Base-by-base conservation (phyloP, 169 alveolate genomes). In the Plasmodium billcollinsi region DNA sequence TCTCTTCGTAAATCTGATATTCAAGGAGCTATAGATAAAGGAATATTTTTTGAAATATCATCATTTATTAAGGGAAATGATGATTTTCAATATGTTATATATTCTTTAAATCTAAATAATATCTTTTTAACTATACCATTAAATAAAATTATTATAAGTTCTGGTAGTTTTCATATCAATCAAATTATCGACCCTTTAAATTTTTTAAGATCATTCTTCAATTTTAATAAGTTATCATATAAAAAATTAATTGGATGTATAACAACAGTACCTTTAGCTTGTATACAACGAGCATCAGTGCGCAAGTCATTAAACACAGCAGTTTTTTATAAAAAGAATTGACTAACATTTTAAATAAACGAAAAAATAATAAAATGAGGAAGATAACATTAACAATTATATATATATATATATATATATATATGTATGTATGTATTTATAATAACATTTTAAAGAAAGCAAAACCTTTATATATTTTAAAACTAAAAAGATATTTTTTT, bases 231-330 rank as follows among this genome's bases (percentile, higher is more conserved):
- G 2, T 49, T 86, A 24, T 62, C 92, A 20, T 86, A 72, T 73
- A 67, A 86, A 52, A 62, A 72, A 21, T 6, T 86, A 20, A 71
- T 86, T 18, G 62, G 61, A 18, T 86, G 85, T 24, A 59, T 86
- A 24, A 86, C 92, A 50, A 70, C 66, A 6, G 71, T 54, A 9
- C 92, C 92, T 1, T 24, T 86, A 24, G 15, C 74, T 66, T 86
- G 92, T 43, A 39, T 86, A 15, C 92, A 86, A 65, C 62, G 92
- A 20, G 92, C 92, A 49, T 86, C 92, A 5, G 92, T 86, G 1
- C 26, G 92, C 7, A 86, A 72, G 29, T 71, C 76, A 0, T 39
- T 21, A 11, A 86, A 72, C 52, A 86, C 88, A 26, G 92, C 92
- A 9, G 69, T 86, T 14, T 86, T 86, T 59, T 47, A 47, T 47